Base-by-base conservation (phyloP, 2,329 filamentous ascomycete genomes). In the Neocatenulostroma microsporum region DNA sequence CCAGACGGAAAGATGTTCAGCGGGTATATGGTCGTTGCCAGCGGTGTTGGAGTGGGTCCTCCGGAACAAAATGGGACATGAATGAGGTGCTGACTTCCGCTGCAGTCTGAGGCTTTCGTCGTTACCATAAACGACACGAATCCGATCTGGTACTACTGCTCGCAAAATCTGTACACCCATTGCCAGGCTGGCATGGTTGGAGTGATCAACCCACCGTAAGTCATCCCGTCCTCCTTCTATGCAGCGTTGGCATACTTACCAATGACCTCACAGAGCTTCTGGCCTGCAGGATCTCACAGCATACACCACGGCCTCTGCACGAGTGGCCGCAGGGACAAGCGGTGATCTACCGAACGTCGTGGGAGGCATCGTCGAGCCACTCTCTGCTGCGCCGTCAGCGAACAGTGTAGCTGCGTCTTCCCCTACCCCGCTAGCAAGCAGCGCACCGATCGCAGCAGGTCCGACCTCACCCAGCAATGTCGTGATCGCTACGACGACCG, bases 151-250 rank as follows among this genome's bases (percentile, higher is more conserved):
- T 35, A 14, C 17, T 35, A 35, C 15, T 21, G 33, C 15, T 17
- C 21, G 23, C 14, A 17, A 12, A 23, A 35, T n/a, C 8, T 12
- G 14, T 5, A 35, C 10, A 18, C n/a, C 12, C 17, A 21, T 28
- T 35, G 33, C 15, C 33, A 35, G 15, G 14, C 13, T 6, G 33
- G 33, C 15, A 27, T 35, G 33, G 23, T 35, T 10, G 21, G 33
- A 12, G 33, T 35, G 14, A 35, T 35, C 14, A 35, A 35, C 20
- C 14, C 21, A 12, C 33, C 23, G 33, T 35, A 35, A 23, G 31
- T 34, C 12, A 25, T 10, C 11, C 13, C 11, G 23, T n/a, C n/a
- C n/a, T n/a, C n/a, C n/a, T n/a, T n/a, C n/a, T n/a, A n/a, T n/a
- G n/a, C n/a, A n/a, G n/a, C n/a, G n/a, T n/a, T n/a, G n/a, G n/a